Base-by-base conservation (phyloP, 1,284 basidiomycete genomes). In the Cryptococcus floricola region DNA sequence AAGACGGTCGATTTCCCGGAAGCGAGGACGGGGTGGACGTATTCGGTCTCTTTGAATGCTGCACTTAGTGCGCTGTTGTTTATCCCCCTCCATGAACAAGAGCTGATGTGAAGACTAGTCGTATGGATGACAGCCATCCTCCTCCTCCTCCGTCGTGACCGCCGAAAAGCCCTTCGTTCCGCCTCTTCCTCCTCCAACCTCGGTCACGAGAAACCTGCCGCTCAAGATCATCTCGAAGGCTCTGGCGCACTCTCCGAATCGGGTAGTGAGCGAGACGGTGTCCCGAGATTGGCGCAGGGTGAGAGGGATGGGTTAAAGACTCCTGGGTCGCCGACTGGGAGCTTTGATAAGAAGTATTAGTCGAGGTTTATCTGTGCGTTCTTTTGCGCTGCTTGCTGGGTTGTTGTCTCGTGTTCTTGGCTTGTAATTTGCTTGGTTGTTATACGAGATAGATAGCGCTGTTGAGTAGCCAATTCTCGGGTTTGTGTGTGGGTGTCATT, bases 1-100 rank as follows among this genome's bases (percentile, higher is more conserved):
- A 68, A 69, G 53, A 70, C 68, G 19, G 60, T 52, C 10, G 63
- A 68, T 31, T 72, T 70, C 62, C 72, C 72, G 0, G 55, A 59
- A 28, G 65, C 68, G 4, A 57, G 49, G 7, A 68, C 64, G 44
- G 72, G 72, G 0, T 63, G 61, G 58, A 62, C 58, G 5, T 71
- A 65, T 50, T 56, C 57, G 7, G 51, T 65, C 12, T 58, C 50
- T 1, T 48, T 68, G 27, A 56, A 65, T 37, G 52, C 56, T 2
- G 13, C 62, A 13, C 55, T 69, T 12, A 66, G 64, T 68, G 37
- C 62, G 65, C 58, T 41, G 13, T 5, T 6, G 4, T 18, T 16
- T 28, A 12, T 12, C 14, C 27, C 9, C 13, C 13, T 19, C 8
- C 16, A 27, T 34, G 16, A 2, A 4, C 7, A 1, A 14, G 16